Evolutionary conservation across 371 early-diverging fungal species (phyloP), one percentile per base, ranked within the genome.

Genomic region (Apophysomyces variabilis): DNA sequence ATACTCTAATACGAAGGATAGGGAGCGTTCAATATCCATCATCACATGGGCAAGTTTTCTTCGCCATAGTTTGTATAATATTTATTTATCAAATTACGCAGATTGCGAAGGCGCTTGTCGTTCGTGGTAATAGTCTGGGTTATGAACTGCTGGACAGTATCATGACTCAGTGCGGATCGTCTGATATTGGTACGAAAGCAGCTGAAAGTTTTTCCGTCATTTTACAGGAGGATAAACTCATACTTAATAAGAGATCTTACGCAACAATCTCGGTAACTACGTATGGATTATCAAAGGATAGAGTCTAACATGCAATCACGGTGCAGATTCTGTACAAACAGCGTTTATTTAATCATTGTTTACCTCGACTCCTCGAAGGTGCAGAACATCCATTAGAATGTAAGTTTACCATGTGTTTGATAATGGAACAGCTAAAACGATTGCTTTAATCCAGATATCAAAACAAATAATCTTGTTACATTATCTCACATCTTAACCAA

Each of bases 401-500:
- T 64, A 57, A 57, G 21, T 16, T 7, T 32, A 16, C 5, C 59
- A 43, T 41, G 21, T 5, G 21, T 6, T 21, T 50, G 21, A 21
- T 26, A 0, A 5, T 13, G 4, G 5, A 57, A 38, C 26, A 26
- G 12, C 16, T 57, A 3, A 58, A 38, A 14, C 46, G 39, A 35
- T 35, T 60, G 60, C 63, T 56, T 16, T 36, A 75, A 1, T 36
- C 13, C 6, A 45, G 36, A 43, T 44, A 69, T 65, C 39, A 45
- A 62, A 58, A 18, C 45, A 84, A 87, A 26, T 89, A 64, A 62
- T 35, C 73, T 89, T 1, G 47, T 65, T 5, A 93, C 92, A 8
- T 78, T 96, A 50, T 88, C 93, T 2, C 83, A 93, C 66, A 72
- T 94, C 35, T 72, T 96, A 35, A 72, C 80, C 46, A 86, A 92